Evolutionary conservation across 1,284 basidiomycete species (phyloP).

Genomic region (Apiotrichum gracile): DNA sequence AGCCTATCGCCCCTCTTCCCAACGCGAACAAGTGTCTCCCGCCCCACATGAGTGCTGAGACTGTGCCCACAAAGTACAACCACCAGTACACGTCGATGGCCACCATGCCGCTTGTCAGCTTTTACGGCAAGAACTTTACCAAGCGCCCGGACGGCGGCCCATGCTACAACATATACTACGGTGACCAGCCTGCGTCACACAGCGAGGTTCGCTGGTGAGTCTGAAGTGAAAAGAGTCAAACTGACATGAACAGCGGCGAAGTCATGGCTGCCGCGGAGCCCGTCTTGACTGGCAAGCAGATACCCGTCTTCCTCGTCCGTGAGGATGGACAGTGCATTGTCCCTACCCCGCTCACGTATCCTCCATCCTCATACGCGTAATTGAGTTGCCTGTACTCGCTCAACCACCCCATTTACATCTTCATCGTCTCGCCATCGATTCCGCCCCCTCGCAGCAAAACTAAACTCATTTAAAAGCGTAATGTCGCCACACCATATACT

Average conservation of each 20-base stretch:
- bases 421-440: too few species aligned
- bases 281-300: constrained; percentile 48
- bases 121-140: constrained; percentile 82
- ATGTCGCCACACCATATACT: not conserved
- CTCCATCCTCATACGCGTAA: constrained; percentile 29
- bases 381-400: not conserved
- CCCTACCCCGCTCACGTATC: constrained; percentile 79
- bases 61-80: constrained; percentile 21
- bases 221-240: not conserved
- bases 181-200: constrained; percentile 74
- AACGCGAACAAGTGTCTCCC: constrained; percentile 75
- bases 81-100: constrained; percentile 34
- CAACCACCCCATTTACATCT: too few species aligned
- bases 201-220: constrained; percentile 80
- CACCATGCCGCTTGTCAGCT: constrained; percentile 32
- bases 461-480: not conserved
- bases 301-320: constrained; percentile 74
- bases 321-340: constrained; percentile 79
- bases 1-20: constrained; percentile 81
- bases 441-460: not conserved
- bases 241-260: constrained; percentile 44
- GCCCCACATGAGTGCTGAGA: constrained; percentile 52
- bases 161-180: constrained; percentile 64
- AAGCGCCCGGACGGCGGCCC: constrained; percentile 62
- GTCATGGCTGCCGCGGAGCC: constrained; percentile 53